Percentiles rank a stretch among this genome's conserved stretches.
phyloP scores from a whole-genome alignment of 345 rosid genomes.

The Trapa incisa region DNA sequence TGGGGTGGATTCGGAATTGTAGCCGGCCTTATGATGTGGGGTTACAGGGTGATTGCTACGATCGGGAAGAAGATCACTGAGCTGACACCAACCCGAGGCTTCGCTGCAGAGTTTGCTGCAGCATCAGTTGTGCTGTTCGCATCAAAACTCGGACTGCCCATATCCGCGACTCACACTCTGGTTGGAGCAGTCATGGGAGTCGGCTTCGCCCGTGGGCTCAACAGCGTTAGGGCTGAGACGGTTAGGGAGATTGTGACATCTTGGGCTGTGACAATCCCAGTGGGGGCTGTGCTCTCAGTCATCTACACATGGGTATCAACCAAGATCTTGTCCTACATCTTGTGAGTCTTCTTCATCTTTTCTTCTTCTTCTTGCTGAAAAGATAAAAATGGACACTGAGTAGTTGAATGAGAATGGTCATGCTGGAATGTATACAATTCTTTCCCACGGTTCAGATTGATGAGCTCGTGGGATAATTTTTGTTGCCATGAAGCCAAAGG shows the following conservation, averaged over 20 bases:
- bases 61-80: slow-evolving; percentile 95
- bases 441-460: background rate
- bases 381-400: slow-evolving; percentile 6
- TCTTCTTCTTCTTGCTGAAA: background rate
- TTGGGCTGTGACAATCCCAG: slow-evolving; percentile 87
- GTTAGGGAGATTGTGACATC: slow-evolving; percentile 83
- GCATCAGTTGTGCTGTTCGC: slow-evolving; percentile 89
- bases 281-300: slow-evolving; percentile 69
- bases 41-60: slow-evolving; percentile 86
- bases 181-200: slow-evolving; percentile 99
- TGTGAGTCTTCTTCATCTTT: slow-evolving; percentile 22
- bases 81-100: slow-evolving; percentile 90
- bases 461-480: slow-evolving; percentile 11
- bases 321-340: slow-evolving; percentile 50
- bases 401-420: slow-evolving; percentile 8
- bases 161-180: slow-evolving; percentile 83
- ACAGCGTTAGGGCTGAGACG: slow-evolving; percentile 77
- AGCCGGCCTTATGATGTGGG: slow-evolving; percentile 84
- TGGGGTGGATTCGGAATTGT: slow-evolving; percentile 99
- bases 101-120: slow-evolving; percentile 93
- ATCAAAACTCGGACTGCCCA: slow-evolving; percentile 75
- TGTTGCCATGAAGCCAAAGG: slow-evolving; percentile 11
- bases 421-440: background rate
- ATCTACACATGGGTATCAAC: slow-evolving; percentile 83
- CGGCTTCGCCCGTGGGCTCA: slow-evolving; percentile 90